phyloP scores from a whole-genome alignment of 1,139 yeast genomes.

The Geotrichum carabidarum region DNA sequence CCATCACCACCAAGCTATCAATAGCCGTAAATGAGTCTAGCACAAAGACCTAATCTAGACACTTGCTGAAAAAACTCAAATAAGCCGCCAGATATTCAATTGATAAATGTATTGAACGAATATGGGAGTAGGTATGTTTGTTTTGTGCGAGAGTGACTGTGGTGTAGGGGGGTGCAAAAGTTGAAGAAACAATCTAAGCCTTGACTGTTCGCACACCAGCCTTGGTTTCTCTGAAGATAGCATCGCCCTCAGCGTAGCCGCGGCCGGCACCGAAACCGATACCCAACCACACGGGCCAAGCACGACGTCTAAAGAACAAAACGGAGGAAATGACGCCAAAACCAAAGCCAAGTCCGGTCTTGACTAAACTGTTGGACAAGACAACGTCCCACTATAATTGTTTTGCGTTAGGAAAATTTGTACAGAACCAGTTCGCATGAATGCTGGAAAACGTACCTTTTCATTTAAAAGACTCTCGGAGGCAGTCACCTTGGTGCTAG shows the following conservation, averaged over 20 bases:
- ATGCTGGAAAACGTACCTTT: conserved; percentile 43
- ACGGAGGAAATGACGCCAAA: conserved; percentile 95
- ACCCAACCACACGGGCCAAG: conserved; percentile 97
- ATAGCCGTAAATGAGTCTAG: too few relatives aligned
- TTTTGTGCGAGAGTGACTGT: too few relatives aligned
- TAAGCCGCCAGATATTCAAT: too few relatives aligned
- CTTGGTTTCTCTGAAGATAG: conserved; percentile 63
- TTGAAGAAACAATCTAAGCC: conserved; percentile 25
- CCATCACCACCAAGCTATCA: too few relatives aligned
- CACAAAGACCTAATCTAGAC: too few relatives aligned
- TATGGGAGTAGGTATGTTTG: too few relatives aligned
- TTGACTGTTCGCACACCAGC: conserved; percentile 38
- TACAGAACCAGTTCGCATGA: not conserved
- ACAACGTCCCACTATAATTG: conserved; percentile 87
- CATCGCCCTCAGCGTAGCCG: conserved; percentile 97
- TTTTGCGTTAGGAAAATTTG: conserved; percentile 1
- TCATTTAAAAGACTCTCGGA: conserved; percentile 72
- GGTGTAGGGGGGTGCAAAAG: too few relatives aligned
- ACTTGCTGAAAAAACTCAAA: too few relatives aligned
- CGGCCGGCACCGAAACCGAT: conserved; percentile 95
- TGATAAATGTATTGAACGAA: too few relatives aligned
- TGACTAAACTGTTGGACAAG: conserved; percentile 86
- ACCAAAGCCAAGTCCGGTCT: conserved; percentile 96
- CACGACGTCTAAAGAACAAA: conserved; percentile 81
- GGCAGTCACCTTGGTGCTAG: conserved; percentile 42